Evolutionary conservation across 2,329 filamentous ascomycete species (phyloP).

Genomic region (Bipolaris oryzae): DNA sequence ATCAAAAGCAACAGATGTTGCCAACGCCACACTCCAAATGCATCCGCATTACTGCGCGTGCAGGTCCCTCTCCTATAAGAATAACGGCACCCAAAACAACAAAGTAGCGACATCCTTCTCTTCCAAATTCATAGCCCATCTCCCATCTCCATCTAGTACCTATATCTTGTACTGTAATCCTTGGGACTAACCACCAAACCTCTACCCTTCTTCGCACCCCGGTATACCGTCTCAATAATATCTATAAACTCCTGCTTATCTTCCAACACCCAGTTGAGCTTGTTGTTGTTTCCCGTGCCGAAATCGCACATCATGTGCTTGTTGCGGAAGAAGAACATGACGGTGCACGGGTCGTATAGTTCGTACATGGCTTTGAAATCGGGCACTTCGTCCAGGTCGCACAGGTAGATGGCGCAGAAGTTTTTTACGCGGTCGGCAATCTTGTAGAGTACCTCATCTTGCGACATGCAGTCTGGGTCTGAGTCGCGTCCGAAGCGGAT

Average conservation of each 20-base stretch:
- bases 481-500: conserved; percentile 92
- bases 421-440: conserved; percentile 94
- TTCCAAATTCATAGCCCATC: neutral
- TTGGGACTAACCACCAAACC: conserved; percentile 97
- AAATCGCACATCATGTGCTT: conserved; percentile 99
- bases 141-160: conserved; percentile 57
- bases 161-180: conserved; percentile 73
- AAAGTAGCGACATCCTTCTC: neutral
- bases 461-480: conserved; percentile 78
- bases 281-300: conserved; percentile 96
- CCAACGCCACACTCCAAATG: neutral
- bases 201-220: conserved; percentile 96
- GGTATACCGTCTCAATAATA: conserved; percentile 97
- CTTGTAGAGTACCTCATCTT: conserved; percentile 94
- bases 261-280: conserved; percentile 93
- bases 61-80: neutral
- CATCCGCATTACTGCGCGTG: neutral
- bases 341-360: conserved; percentile 86
- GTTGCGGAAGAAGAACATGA: conserved; percentile 98
- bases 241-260: conserved; percentile 99
- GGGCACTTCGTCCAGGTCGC: conserved; percentile 73
- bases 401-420: conserved; percentile 81
- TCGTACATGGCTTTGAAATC: conserved; percentile 93
- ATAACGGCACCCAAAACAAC: neutral
- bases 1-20: conserved; percentile 1